Conservation (phyloP, 345 rosid genomes). For the Anastatica hierochuntica region DNA sequence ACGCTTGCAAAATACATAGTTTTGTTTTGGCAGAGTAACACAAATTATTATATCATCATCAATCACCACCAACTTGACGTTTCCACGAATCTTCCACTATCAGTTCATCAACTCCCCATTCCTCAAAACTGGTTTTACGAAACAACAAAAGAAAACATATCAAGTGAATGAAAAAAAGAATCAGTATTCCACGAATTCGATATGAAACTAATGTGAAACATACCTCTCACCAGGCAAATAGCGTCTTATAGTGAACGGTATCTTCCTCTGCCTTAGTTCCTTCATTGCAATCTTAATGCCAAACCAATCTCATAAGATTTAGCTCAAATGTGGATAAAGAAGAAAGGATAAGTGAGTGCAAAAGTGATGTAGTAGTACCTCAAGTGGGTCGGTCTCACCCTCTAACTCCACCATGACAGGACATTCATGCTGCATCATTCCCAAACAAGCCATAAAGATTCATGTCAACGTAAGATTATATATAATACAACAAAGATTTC, state of each 20-base stretch:
- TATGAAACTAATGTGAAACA: slow-evolving; percentile 10
- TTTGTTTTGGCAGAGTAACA: too few relatives aligned
- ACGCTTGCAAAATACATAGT: too few relatives aligned
- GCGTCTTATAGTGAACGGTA: slow-evolving; percentile 84
- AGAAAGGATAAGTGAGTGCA: neutral
- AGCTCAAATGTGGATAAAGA: neutral
- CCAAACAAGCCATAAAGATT: neutral
- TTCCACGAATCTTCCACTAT: slow-evolving; percentile 97
- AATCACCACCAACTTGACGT: slow-evolving; percentile 89
- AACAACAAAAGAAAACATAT: neutral
- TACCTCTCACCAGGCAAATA: slow-evolving; percentile 84
- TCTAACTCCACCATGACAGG: slow-evolving; percentile 92
- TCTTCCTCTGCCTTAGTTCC: slow-evolving; percentile 73
- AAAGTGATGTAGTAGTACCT: slow-evolving; percentile 32
- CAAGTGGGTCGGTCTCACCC: slow-evolving; percentile 84
- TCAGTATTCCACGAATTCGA: too few relatives aligned
- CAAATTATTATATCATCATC: too few relatives aligned
- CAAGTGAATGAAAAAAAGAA: too few relatives aligned
- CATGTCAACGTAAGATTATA: too few relatives aligned
- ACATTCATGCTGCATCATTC: slow-evolving; percentile 93
- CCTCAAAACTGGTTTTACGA: slow-evolving; percentile 46
- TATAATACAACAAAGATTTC: too few relatives aligned
- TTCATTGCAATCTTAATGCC: slow-evolving; percentile 74
- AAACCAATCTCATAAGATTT: neutral
- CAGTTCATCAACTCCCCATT: slow-evolving; percentile 86